A percentile compares a stretch with the other conserved stretches of the same genome.
Evolutionary conservation across 225 moss, liverwort and hornwort genomes (phyloP).

Genomic region (Pseudisothecium myosuroides): DNA sequence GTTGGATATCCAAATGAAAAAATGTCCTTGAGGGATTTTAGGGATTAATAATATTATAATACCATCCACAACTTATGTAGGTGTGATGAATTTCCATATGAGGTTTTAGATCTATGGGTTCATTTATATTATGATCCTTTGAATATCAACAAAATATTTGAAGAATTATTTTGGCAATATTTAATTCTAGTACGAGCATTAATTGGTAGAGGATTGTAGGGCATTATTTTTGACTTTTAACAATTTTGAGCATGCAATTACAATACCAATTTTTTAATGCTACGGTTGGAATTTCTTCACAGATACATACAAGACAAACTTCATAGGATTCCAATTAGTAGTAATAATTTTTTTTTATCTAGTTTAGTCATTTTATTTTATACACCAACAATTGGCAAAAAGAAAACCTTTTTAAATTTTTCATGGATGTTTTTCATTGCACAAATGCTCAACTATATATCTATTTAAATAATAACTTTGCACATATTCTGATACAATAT

Average conservation of each 20-base stretch:
- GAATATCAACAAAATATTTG: neutral
- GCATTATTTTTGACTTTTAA: neutral
- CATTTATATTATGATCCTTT: neutral
- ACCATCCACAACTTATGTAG: neutral
- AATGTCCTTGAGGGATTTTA: neutral
- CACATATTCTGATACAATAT: too few relatives aligned
- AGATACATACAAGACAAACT: neutral
- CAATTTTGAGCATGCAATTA: neutral
- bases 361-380: neutral
- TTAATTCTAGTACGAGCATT: too few relatives aligned
- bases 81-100: neutral
- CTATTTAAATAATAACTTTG: too few relatives aligned
- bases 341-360: neutral
- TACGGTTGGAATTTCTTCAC: accelerated
- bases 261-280: too few relatives aligned
- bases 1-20: neutral
- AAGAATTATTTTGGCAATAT: neutral
- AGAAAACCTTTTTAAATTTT: accelerated
- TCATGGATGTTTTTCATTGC: too few relatives aligned
- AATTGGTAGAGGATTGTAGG: accelerated
- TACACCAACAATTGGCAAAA: accelerated
- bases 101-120: neutral
- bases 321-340: neutral
- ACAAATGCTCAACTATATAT: too few relatives aligned
- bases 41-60: neutral